These are phyloP conservation scores for Sordaria brevicollis DNA, from an alignment of 495 filamentous ascomycete genomes.

Conservation along the genomic window DNA sequence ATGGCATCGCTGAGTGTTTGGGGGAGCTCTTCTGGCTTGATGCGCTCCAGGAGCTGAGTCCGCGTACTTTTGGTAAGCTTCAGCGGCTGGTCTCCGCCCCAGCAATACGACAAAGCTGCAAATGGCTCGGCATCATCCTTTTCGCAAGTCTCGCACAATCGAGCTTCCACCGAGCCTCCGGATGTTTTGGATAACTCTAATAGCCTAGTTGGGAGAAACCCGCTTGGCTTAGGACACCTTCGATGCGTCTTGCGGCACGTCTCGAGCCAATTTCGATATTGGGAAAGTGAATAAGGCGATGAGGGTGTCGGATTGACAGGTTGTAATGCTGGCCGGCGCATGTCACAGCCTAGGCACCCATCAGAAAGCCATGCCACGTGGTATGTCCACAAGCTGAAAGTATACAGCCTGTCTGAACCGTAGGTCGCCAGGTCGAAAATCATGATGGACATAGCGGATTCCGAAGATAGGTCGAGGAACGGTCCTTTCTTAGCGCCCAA, in stretches of 20 bases:
- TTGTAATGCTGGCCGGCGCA: not conserved
- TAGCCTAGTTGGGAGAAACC: not conserved
- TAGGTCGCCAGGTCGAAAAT: not conserved
- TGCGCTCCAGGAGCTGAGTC: not conserved
- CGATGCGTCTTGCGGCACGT: not conserved
- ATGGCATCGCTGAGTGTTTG: not conserved
- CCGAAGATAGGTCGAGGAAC: not conserved
- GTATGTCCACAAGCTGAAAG: not conserved
- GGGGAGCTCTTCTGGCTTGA: not conserved
- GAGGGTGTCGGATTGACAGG: not conserved
- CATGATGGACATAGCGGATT: not conserved
- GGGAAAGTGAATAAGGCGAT: not conserved
- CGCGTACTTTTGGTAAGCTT: not conserved
- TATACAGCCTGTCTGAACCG: not conserved
- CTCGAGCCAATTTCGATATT: not conserved
- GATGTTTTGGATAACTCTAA: not conserved
- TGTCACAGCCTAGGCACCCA: not conserved
- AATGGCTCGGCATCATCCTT: not conserved
- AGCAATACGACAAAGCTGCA: not conserved
- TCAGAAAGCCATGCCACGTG: not conserved
- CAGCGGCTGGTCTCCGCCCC: not conserved
- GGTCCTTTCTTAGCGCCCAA: not conserved
- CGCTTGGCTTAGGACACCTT: not conserved
- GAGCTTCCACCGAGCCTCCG: not conserved
- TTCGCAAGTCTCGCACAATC: not conserved